phyloP scores from a whole-genome alignment of 352 stramenopile genomes.

The Saprolegnia diclina region DNA sequence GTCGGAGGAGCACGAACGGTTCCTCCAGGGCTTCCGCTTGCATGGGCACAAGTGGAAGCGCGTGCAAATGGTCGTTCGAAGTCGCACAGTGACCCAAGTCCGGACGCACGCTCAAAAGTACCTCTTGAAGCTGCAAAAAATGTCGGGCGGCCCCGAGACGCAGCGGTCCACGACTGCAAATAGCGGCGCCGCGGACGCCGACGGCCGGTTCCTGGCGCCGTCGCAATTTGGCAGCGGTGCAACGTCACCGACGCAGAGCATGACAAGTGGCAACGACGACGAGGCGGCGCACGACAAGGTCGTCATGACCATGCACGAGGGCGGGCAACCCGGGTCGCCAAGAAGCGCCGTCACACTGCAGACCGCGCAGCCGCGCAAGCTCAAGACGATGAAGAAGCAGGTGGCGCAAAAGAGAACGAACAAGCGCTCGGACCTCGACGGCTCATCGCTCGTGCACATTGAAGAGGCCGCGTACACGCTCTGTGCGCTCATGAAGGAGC shows the following conservation, averaged over 20 bases:
- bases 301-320: neutral
- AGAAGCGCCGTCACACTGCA: neutral
- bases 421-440: neutral
- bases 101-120: constrained; percentile 87
- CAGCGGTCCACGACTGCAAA: neutral
- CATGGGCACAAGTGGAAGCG: constrained; percentile 88
- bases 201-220: neutral
- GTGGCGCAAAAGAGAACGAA: neutral
- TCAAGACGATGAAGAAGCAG: neutral
- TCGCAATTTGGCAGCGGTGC: constrained; percentile 21
- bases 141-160: constrained; percentile 78
- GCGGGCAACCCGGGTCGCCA: no score
- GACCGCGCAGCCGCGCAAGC: neutral
- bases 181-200: neutral
- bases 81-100: constrained; percentile 83
- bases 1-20: constrained; percentile 80
- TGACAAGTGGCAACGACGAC: constrained; percentile 9
- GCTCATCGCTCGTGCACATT: constrained; percentile 7
- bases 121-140: constrained; percentile 84
- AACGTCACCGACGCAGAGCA: constrained; percentile 21
- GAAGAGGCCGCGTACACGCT: constrained; percentile 27
- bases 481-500: constrained; percentile 23
- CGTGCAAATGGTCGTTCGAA: constrained; percentile 83
- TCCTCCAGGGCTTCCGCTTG: constrained; percentile 78
- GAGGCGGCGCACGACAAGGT: neutral